A percentile compares a stretch with the other conserved stretches of the same genome.
Evolutionary conservation across 1,284 basidiomycete genomes (phyloP).

Genomic region (Puccinia triticina): DNA sequence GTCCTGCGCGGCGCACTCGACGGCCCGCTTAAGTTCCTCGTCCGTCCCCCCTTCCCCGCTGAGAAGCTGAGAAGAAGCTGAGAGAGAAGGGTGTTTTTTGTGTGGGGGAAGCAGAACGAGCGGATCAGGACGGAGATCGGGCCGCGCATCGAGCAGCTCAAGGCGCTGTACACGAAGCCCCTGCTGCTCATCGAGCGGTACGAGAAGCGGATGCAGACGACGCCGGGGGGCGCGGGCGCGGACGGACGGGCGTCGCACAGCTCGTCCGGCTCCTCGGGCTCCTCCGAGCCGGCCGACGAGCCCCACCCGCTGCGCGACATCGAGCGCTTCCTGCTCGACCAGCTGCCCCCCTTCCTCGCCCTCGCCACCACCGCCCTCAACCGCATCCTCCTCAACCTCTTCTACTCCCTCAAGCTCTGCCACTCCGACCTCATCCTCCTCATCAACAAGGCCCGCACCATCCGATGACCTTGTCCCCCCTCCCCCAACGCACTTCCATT

Average conservation of each 20-base stretch:
- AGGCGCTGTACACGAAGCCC: slow-evolving; percentile 4
- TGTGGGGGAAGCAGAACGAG: background rate
- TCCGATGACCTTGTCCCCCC: background rate
- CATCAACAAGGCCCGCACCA: slow-evolving; percentile 6
- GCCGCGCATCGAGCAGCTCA: background rate
- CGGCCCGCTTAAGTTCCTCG: slow-evolving; percentile 9
- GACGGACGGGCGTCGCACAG: no score
- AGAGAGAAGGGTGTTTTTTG: background rate
- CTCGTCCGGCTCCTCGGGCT: background rate
- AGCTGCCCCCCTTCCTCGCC: background rate
- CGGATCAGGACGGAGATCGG: background rate
- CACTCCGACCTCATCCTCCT: slow-evolving; percentile 15
- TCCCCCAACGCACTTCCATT: no score
- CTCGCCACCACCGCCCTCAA: background rate
- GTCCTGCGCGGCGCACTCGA: background rate
- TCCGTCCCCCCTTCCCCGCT: background rate
- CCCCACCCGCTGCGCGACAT: background rate
- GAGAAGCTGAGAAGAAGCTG: no score
- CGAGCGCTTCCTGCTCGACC: slow-evolving; percentile 11
- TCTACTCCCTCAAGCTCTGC: background rate
- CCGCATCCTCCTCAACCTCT: background rate
- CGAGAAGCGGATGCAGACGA: background rate
- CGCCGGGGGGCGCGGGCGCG: no score
- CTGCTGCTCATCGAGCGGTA: slow-evolving; percentile 15
- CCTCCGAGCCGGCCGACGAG: background rate